Evolutionary conservation across 2,329 filamentous ascomycete genomes (phyloP), one percentile per base, ranked within the genome.

Genomic region (Talaromyces sp.): DNA sequence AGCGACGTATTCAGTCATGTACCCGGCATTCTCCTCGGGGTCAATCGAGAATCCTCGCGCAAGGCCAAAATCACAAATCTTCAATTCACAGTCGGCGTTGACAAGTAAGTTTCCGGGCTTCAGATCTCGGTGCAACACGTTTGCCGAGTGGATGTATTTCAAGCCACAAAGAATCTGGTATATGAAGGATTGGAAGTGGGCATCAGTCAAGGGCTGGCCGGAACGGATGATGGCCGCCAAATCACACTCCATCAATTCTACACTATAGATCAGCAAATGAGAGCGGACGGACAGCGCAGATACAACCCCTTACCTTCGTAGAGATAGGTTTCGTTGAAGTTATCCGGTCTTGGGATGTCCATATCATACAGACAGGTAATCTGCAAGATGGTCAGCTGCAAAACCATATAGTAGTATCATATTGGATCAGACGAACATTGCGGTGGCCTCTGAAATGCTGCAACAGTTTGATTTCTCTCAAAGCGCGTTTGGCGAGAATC

Each of bases 361-460:
- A 99, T 98, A 78, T 99, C 95, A 78, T 96, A 99, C 65, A 99
- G 84, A 78, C 95, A 99, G 74, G 95, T 98, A 77, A 99, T 99
- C 93, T 97, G 68, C 63, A 62, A 28, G 23, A 36, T 16, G 7
- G 66, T 63, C 60, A 59, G 56, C 52, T 74, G 23, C 33, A 12
- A 27, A 10, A 27, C 4, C 8, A 47, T 5, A 3, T 10, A 5
- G 12, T 27, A 27, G 4, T 47, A 23, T 27, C 44, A 47, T 16
- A n/a, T 6, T 23, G 6, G 36, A 47, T 27, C 10, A 56, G 36
- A 80, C 87, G 79, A 81, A 92, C 89, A 77, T 94, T 94, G 72
- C 91, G 88, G 73, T 94, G 90, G 59, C 91, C 91, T 71, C 95
- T 87, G 82, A 99, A 99, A 79, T 99, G 95, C 82, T 98, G 94